Evolutionary conservation across 768 basidiomycete species (phyloP).

Genomic region (Glaciozyma antarctica): DNA sequence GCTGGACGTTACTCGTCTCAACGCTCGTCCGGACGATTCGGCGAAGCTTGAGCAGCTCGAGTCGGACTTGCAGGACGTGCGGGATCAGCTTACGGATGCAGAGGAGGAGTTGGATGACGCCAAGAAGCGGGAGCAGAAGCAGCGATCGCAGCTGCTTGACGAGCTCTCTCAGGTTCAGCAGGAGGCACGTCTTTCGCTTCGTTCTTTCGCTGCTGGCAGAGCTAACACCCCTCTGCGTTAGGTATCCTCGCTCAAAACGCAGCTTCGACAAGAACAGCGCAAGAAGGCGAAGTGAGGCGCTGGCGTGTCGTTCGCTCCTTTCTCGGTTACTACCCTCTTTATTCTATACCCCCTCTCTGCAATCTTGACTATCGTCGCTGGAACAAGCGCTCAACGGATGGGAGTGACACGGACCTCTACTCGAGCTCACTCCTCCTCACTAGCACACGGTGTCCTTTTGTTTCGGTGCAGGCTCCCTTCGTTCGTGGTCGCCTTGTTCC

Average conservation of each 20-base stretch:
- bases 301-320: too few relatives aligned
- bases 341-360: too few relatives aligned
- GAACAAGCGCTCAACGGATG: too few relatives aligned
- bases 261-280: conserved; percentile 24
- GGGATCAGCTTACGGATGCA: conserved; percentile 54
- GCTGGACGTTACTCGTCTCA: conserved; percentile 37
- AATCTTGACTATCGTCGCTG: too few relatives aligned
- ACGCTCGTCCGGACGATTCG: conserved; percentile 7
- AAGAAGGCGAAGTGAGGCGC: conserved; percentile 2
- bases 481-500: too few relatives aligned
- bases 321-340: too few relatives aligned
- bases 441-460: too few relatives aligned
- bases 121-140: conserved; percentile 68
- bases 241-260: conserved; percentile 9
- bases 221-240: conserved; percentile 4
- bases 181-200: conserved; percentile 6
- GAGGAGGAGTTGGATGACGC: conserved; percentile 56
- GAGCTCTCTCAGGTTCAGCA: conserved; percentile 19
- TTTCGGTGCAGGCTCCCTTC: too few relatives aligned
- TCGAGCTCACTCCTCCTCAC: too few relatives aligned
- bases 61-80: conserved; percentile 51
- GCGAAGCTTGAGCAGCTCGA: conserved; percentile 33
- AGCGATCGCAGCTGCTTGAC: conserved; percentile 63
- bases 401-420: too few relatives aligned
- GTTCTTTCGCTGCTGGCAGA: conserved; percentile 11